phyloP scores from a whole-genome alignment of 2,329 filamentous ascomycete species.

The Exophiala xenobiotica region DNA sequence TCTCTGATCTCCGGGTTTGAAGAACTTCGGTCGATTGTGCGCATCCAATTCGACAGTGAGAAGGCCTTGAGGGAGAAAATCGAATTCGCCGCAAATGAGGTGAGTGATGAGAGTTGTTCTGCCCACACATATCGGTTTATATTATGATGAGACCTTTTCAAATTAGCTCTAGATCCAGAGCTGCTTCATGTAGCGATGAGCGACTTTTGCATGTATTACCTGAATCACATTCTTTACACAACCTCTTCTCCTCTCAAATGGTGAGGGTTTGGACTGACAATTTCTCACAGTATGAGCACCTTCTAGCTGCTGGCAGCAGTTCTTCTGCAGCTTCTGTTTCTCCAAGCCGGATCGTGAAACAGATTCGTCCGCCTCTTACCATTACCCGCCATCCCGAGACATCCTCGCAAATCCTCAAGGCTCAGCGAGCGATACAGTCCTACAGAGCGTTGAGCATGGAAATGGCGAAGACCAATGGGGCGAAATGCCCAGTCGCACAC shows the following conservation, averaged over 20 bases:
- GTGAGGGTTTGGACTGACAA: constrained; percentile 33
- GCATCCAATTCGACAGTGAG: constrained; percentile 12
- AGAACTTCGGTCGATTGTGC: constrained; percentile 11
- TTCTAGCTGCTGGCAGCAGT: constrained; percentile 32
- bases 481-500: constrained; percentile 31
- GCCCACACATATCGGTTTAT: neutral
- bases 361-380: constrained; percentile 41
- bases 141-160: constrained; percentile 42
- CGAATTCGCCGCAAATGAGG: constrained; percentile 26
- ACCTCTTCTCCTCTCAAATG: constrained; percentile 24
- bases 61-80: constrained; percentile 19
- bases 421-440: constrained; percentile 10
- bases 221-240: constrained; percentile 40
- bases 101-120: constrained; percentile 7
- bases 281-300: constrained; percentile 36
- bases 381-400: constrained; percentile 45
- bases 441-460: constrained; percentile 20
- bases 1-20: constrained; percentile 19
- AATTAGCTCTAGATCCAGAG: constrained; percentile 86
- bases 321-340: constrained; percentile 13
- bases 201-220: constrained; percentile 59
- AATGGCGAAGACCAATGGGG: neutral
- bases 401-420: constrained; percentile 8
- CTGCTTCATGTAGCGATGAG: constrained; percentile 60
- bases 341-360: constrained; percentile 15